Evolutionary conservation across 176 grass and related monocot genomes (phyloP).

Genomic region (Phyllostachys edulis): DNA sequence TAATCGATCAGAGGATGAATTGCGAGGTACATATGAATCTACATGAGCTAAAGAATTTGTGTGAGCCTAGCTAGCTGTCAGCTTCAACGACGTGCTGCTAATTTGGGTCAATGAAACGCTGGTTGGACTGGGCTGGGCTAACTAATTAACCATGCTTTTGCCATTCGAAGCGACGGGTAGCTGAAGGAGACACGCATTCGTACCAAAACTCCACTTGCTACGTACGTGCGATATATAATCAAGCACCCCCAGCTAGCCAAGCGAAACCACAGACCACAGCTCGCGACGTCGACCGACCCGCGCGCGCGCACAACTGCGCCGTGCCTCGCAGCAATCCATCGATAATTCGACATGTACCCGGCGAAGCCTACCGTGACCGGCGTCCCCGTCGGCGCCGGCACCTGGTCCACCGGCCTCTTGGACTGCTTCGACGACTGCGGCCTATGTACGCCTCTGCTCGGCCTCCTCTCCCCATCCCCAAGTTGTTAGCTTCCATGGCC

Average conservation of each 20-base stretch:
- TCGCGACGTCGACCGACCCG: neutral
- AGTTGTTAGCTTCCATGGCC: neutral
- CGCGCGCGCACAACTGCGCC: too few relatives aligned
- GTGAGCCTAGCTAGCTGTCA: neutral
- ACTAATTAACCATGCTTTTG: neutral
- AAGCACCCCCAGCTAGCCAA: neutral
- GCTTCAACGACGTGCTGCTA: neutral
- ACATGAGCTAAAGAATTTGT: too few relatives aligned
- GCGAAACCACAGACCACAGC: neutral
- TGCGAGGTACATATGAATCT: too few relatives aligned
- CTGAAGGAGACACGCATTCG: neutral
- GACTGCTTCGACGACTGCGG: conserved; percentile 64
- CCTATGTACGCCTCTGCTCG: conserved; percentile 23
- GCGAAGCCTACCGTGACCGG: neutral
- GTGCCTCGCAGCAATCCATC: neutral
- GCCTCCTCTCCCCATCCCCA: neutral
- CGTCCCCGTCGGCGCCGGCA: neutral
- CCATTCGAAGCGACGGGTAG: neutral
- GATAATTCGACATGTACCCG: neutral
- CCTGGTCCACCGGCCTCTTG: conserved; percentile 59
- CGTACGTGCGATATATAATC: neutral
- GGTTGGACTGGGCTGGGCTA: neutral
- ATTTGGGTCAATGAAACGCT: neutral
- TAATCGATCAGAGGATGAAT: too few relatives aligned
- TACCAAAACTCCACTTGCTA: neutral